phyloP scores from a whole-genome alignment of 805 yeast species.

The Blastobotrys mokoenaii region DNA sequence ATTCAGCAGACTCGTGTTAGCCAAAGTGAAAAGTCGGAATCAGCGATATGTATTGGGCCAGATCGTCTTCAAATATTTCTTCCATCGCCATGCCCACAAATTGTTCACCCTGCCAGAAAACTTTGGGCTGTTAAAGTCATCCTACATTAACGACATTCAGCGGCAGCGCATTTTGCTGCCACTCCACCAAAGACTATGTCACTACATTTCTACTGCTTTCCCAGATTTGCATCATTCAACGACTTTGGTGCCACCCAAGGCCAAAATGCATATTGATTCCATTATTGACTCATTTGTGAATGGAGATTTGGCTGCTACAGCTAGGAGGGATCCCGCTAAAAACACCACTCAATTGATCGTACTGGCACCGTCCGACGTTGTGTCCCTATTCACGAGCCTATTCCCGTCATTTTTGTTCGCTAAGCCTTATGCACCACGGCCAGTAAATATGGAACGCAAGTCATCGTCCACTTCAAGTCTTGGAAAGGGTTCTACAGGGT shows the following conservation, averaged over 20 bases:
- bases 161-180: constrained; percentile 18
- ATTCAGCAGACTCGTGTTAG: constrained; percentile 11
- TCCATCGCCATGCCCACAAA: constrained; percentile 12
- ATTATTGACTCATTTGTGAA: constrained; percentile 2
- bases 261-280: constrained; percentile 6
- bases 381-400: constrained; percentile 20
- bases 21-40: constrained; percentile 6
- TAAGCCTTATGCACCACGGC: background rate
- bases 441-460: background rate
- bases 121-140: constrained; percentile 15
- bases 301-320: constrained; percentile 6
- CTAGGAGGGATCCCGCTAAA: constrained; percentile 4
- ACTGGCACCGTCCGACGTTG: constrained; percentile 25
- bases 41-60: constrained; percentile 8
- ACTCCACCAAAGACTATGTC: constrained; percentile 9
- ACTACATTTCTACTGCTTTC: constrained; percentile 8
- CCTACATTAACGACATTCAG: constrained; percentile 17
- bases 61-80: constrained; percentile 16
- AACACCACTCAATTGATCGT: constrained; percentile 16
- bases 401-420: constrained; percentile 15
- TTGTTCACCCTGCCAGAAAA: constrained; percentile 18
- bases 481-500: background rate
- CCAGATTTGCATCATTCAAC: constrained; percentile 1
- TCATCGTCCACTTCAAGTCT: background rate
- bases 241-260: no score